phyloP scores from a whole-genome alignment of 2,329 filamentous ascomycete species.

The Reticulascus tulasneorum region DNA sequence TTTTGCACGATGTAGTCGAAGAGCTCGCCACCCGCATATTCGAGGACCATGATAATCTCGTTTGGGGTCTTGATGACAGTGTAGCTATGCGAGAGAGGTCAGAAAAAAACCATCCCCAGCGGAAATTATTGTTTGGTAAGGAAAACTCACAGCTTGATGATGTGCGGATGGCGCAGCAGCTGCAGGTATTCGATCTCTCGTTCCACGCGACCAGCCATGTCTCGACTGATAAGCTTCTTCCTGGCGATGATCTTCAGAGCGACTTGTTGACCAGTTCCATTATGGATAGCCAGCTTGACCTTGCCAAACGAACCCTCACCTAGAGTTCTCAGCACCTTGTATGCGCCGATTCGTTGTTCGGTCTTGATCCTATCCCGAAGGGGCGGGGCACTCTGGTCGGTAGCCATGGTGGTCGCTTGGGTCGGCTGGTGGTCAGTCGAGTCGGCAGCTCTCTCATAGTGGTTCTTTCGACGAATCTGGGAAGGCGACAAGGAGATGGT shows the following conservation, averaged over 20 bases:
- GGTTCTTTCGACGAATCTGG: conserved; percentile 50
- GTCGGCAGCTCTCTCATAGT: conserved; percentile 10
- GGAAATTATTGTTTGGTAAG: neutral
- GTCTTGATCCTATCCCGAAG: conserved; percentile 51
- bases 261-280: conserved; percentile 89
- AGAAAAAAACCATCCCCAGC: too few relatives aligned
- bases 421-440: conserved; percentile 18
- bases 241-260: conserved; percentile 96
- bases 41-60: conserved; percentile 98
- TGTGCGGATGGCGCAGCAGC: conserved; percentile 91
- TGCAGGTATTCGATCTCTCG: conserved; percentile 98
- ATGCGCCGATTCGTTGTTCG: conserved; percentile 85
- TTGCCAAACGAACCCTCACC: conserved; percentile 98
- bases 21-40: conserved; percentile 92
- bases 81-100: conserved; percentile 51
- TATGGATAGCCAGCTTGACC: conserved; percentile 93
- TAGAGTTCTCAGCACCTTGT: conserved; percentile 83
- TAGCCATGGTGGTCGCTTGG: conserved; percentile 28
- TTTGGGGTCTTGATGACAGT: conserved; percentile 92
- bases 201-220: conserved; percentile 97
- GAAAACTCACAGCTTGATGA: conserved; percentile 86
- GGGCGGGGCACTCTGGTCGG: conserved; percentile 11
- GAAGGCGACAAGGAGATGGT: conserved; percentile 60
- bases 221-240: conserved; percentile 91
- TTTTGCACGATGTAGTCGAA: conserved; percentile 98